Evolutionary conservation across 441 rosid species (phyloP).

Genomic region (Croton setiger): DNA sequence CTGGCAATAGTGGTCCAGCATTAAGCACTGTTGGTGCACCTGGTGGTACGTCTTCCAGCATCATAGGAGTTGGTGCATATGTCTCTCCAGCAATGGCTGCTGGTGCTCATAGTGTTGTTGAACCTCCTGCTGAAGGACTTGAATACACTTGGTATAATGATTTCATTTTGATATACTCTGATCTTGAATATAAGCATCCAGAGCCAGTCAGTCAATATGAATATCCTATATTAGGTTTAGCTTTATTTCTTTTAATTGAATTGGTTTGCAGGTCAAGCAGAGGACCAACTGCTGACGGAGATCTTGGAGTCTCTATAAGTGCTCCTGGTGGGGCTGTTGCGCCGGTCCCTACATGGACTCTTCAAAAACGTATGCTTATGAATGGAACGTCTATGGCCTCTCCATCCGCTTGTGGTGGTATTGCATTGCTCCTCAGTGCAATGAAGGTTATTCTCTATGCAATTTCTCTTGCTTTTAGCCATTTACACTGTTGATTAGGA

Average conservation of each 20-base stretch:
- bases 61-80: slow-evolving; percentile 97
- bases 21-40: slow-evolving; percentile 97
- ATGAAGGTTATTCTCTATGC: slow-evolving; percentile 68
- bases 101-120: slow-evolving; percentile 85
- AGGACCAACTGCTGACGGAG: slow-evolving; percentile 98
- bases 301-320: slow-evolving; percentile 93
- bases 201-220: neutral
- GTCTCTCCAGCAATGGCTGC: slow-evolving; percentile 99
- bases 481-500: slow-evolving; percentile 18
- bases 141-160: slow-evolving; percentile 83
- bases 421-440: slow-evolving; percentile 88
- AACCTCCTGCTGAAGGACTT: slow-evolving; percentile 93
- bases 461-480: slow-evolving; percentile 17
- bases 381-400: slow-evolving; percentile 99
- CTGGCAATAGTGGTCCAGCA: slow-evolving; percentile 99
- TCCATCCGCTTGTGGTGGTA: slow-evolving; percentile 99
- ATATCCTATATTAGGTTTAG: slow-evolving; percentile 15
- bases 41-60: slow-evolving; percentile 95
- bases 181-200: slow-evolving; percentile 8
- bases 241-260: slow-evolving; percentile 19
- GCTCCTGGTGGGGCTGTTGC: slow-evolving; percentile 99
- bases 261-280: slow-evolving; percentile 87
- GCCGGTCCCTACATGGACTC: slow-evolving; percentile 99
- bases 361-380: slow-evolving; percentile 98
- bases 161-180: slow-evolving; percentile 20